Evolutionary conservation across 495 filamentous ascomycete genomes (phyloP), one percentile per base, ranked within the genome.

Genomic region (Durotheca rogersii): DNA sequence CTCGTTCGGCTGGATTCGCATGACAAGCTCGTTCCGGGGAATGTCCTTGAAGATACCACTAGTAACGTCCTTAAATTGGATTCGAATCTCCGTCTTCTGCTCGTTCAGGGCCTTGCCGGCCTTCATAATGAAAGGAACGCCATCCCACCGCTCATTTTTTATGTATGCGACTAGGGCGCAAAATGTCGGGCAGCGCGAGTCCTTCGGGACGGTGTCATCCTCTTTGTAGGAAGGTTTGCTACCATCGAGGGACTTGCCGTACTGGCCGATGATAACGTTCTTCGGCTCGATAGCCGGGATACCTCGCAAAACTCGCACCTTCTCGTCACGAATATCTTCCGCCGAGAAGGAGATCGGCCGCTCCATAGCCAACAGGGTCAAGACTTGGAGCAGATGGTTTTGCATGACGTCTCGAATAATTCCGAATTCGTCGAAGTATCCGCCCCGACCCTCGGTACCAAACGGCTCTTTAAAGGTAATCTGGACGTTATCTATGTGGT

Each of bases 41-140:
- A 97, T 99, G 61, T 99, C 91, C 81, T 97, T 97, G 78, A 99
- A 99, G 76, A 99, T 99, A 48, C 94, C 94, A 19, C 90, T 95
- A 15, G 94, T 97, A 43, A 99, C 93, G 61, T 99, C 94, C 74
- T 91, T 92, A 82, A 96, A 99, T 69, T 99, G 94, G 53, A 99
- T 96, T 60, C 94, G 89, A 57, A 99, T 92, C 73, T 99, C 94
- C 23, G 94, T 97, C 84, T 99, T 99, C 70, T 99, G 94, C 80
- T 99, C 94, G 71, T 99, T 99, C 38, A 99, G 76, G 43, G 93
- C 93, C 78, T 99, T 99, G 51, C 94, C 94, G 30, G 94, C 94
- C 83, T 99, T 99, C 72, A 99, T 78, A 70, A 99, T 99, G 77
- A 97, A 99, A 31, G 94, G 94, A 40, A 99, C 94, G 47, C 94